These are phyloP conservation scores for Quercus phellos DNA, from an alignment of 331 rosid genomes.

Conservation along the genomic window DNA sequence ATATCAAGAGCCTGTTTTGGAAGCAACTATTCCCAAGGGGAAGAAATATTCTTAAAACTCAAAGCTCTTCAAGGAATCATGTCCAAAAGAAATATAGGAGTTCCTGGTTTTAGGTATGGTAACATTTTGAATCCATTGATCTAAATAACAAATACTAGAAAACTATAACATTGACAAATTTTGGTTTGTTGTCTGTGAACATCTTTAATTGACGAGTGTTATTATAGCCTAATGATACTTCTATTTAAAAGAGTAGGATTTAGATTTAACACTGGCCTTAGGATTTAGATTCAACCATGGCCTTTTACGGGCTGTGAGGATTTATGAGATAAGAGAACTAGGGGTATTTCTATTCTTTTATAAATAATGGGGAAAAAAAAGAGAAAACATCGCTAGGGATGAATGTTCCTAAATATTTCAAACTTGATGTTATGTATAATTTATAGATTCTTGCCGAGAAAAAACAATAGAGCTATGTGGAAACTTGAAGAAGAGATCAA, in stretches of 20 bases:
- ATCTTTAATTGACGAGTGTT: no score
- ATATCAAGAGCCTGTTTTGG: slow-evolving; percentile 68
- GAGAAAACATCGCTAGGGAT: no score
- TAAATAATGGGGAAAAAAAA: no score
- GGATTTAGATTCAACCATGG: no score
- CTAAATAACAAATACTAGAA: background rate
- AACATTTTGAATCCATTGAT: background rate
- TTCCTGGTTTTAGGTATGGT: slow-evolving; percentile 58
- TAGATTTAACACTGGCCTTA: no score
- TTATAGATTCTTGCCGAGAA: slow-evolving; percentile 46
- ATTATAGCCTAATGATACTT: no score
- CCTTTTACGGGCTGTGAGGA: no score
- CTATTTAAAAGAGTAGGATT: no score
- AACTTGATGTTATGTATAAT: background rate
- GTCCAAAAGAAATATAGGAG: slow-evolving; percentile 37
- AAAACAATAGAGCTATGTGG: slow-evolving; percentile 44
- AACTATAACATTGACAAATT: background rate
- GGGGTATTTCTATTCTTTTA: no score
- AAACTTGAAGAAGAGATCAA: slow-evolving; percentile 49
- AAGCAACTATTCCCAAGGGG: slow-evolving; percentile 55
- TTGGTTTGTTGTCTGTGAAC: background rate
- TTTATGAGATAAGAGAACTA: no score
- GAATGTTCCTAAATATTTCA: background rate
- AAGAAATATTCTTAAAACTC: slow-evolving; percentile 55
- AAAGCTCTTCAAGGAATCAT: slow-evolving; percentile 51